Percentiles rank a stretch among this genome's conserved stretches.
phyloP scores from a whole-genome alignment of 225 moss, liverwort and hornwort genomes.

The Neckera pumila region DNA sequence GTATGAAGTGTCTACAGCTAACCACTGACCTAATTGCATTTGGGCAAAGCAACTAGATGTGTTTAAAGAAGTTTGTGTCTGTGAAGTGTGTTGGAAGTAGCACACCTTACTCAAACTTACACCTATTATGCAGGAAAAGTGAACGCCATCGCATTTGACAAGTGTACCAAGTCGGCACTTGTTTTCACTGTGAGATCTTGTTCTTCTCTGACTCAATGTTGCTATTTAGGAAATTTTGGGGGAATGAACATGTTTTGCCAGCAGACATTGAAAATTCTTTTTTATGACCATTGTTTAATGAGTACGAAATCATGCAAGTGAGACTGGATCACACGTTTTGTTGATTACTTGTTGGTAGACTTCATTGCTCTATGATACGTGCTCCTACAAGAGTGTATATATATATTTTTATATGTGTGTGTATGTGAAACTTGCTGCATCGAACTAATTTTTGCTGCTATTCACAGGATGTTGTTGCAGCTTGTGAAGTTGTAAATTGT shows the following conservation, averaged over 20 bases:
- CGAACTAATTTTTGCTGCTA: not conserved
- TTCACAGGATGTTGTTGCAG: slow-evolving; percentile 87
- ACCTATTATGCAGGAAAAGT: slow-evolving; percentile 66
- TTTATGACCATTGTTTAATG: not conserved
- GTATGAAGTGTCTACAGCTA: not conserved
- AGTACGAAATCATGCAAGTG: not conserved
- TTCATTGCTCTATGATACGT: not conserved
- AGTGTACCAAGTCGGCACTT: slow-evolving; percentile 70
- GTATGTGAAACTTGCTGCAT: not conserved
- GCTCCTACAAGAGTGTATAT: not conserved
- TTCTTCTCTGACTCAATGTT: not conserved
- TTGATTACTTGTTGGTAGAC: not conserved
- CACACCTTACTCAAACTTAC: not conserved
- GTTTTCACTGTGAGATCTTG: slow-evolving; percentile 63
- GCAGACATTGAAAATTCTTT: not conserved
- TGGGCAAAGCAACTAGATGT: not conserved
- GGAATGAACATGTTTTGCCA: not conserved
- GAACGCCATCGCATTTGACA: slow-evolving; percentile 90
- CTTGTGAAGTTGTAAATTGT: slow-evolving; percentile 95
- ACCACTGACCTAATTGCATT: not conserved
- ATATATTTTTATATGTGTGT: no score
- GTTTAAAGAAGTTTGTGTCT: not conserved
- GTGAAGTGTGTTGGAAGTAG: not conserved
- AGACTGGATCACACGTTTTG: not conserved
- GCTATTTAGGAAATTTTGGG: not conserved